Base-by-base conservation (phyloP, 2,329 filamentous ascomycete species). In the Chaetomium olivaceum region DNA sequence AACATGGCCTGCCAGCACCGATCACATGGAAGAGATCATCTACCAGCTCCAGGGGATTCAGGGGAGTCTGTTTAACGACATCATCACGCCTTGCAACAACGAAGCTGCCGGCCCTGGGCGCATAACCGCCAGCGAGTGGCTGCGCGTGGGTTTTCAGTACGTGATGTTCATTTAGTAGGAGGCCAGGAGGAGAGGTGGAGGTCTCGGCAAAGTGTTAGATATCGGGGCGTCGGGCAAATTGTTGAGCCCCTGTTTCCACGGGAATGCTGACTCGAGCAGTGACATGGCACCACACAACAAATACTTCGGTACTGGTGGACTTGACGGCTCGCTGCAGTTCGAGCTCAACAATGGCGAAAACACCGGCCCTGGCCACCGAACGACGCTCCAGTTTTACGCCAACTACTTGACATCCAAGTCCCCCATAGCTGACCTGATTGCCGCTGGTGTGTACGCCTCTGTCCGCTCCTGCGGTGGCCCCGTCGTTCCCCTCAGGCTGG, bases 21-120 rank as follows among this genome's bases (percentile, higher is more conserved):
- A 89, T 71, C 86, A 89, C 73, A 76, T 89, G 65, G 87, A 89
- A 74, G 86, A 88, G 74, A 83, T 88, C 69, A 85, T 89, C 79
- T 87, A 82, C 71, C 83, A 88, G 70, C 82, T 84, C 61, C 77
- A 79, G 39, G 85, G 84, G 3, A 84, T 86, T 71, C 78, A 80
- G 55, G 79, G 81, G 36, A 80, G 85, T 67, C 80, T 83, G 50
- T 87, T 89, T 73, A 81, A 84, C 55, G 80, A 82, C 60, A 80
- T 81, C 16, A 82, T 89, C 63, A 84, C 80, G 39, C 86, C 86
- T 6, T 89, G 86, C 75, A 79, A 78, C 52, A 84, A 79, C 67
- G 80, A 84, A 64, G 80, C 81, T 23, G 80, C 81, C 0, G 84
- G 83, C 0, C 78, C 81, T 2, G 86, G 85, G 55, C 82, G 86